Evolutionary conservation across 257 asterid species (phyloP).

Genomic region (Datura wrightii): DNA sequence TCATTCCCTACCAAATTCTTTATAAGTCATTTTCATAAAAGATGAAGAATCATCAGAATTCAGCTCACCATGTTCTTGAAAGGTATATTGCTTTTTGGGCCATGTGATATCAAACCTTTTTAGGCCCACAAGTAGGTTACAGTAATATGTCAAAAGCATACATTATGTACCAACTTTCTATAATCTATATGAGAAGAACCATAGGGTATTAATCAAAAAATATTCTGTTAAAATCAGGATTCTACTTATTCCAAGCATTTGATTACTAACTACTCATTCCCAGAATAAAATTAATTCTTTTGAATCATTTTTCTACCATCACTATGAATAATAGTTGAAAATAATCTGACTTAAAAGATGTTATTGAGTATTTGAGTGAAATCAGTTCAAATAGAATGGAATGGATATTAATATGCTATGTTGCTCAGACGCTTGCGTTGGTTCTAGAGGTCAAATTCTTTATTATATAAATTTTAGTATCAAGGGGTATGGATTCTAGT

Average conservation of each 20-base stretch:
- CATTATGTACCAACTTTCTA: conserved; percentile 10
- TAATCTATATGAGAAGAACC: neutral
- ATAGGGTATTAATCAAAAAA: neutral
- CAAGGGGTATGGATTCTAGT: neutral
- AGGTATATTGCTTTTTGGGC: conserved; percentile 42
- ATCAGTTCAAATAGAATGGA: neutral
- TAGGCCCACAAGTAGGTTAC: conserved; percentile 51
- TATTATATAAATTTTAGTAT: neutral
- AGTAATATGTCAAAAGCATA: conserved; percentile 34
- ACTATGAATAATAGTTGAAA: neutral
- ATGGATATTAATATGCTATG: neutral
- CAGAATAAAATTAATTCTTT: neutral
- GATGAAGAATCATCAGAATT: conserved; percentile 34
- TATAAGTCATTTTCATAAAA: conserved; percentile 44
- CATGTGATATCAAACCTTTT: conserved; percentile 46
- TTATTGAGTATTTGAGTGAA: neutral
- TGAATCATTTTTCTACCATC: neutral
- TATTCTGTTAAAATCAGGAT: neutral
- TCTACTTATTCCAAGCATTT: neutral
- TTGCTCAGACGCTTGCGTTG: neutral
- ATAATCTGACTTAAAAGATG: neutral
- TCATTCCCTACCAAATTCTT: conserved; percentile 41
- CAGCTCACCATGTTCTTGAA: conserved; percentile 54
- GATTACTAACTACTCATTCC: conserved; percentile 13
- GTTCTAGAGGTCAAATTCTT: neutral